These are phyloP conservation scores for Heterobasidion occidentale DNA, from an alignment of 1,284 basidiomycete species.

Conservation along the genomic window DNA sequence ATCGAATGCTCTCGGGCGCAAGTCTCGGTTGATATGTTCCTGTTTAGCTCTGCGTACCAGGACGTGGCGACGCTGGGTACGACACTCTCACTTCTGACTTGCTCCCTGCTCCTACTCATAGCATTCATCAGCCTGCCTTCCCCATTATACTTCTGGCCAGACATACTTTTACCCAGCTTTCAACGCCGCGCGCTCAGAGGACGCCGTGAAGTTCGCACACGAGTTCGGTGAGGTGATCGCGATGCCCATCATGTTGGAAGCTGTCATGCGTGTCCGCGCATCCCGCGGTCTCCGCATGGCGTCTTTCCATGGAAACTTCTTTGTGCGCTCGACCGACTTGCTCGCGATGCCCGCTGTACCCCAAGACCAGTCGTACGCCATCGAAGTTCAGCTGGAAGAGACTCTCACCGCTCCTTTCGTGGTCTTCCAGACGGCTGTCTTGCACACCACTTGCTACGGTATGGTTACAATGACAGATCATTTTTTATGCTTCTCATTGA, in stretches of 20 bases:
- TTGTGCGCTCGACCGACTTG: conserved; percentile 95
- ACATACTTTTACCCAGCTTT: conserved; percentile 99
- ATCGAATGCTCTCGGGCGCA: conserved; percentile 98
- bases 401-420: conserved; percentile 89
- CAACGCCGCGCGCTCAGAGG: conserved; percentile 90
- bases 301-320: conserved; percentile 99
- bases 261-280: conserved; percentile 95
- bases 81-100: conserved; percentile 7
- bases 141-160: conserved; percentile 96
- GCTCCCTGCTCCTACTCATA: conserved; percentile 3
- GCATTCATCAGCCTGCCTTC: conserved; percentile 69
- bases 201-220: conserved; percentile 96
- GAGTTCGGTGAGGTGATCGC: conserved; percentile 93
- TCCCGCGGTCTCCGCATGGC: conserved; percentile 93
- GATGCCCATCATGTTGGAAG: conserved; percentile 94
- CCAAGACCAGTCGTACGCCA: conserved; percentile 93
- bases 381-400: conserved; percentile 97
- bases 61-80: conserved; percentile 89
- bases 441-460: conserved; percentile 95
- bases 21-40: conserved; percentile 99
- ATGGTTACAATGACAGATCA: conserved; percentile 11
- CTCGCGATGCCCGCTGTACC: conserved; percentile 96
- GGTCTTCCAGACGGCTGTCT: conserved; percentile 92
- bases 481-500: not conserved
- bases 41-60: conserved; percentile 90